A percentile compares a stretch with the other conserved stretches of the same genome.
Conservation (phyloP, 1,139 yeast species). For the Candida anutae region DNA sequence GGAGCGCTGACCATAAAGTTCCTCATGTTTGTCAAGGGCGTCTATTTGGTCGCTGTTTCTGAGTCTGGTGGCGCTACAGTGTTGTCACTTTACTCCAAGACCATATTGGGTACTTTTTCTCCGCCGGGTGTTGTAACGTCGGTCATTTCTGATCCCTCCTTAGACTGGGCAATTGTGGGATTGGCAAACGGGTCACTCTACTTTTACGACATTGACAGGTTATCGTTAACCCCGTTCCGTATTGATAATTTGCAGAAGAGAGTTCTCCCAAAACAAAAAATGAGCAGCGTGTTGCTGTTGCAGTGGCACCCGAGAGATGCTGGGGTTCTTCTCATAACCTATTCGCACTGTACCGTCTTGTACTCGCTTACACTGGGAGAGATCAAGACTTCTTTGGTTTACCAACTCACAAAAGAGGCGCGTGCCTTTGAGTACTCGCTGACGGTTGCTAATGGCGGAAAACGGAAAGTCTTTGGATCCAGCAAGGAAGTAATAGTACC, state of each 20-base stretch:
- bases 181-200: conserved; percentile 65
- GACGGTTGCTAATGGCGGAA: conserved; percentile 32
- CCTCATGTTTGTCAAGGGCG: conserved; percentile 67
- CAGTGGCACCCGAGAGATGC: conserved; percentile 88
- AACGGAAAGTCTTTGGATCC: conserved; percentile 35
- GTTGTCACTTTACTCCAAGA: conserved; percentile 59
- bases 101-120: conserved; percentile 45
- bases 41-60: conserved; percentile 68
- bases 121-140: conserved; percentile 64
- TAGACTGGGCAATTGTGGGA: conserved; percentile 85
- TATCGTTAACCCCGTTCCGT: conserved; percentile 54
- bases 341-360: conserved; percentile 59
- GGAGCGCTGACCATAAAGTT: conserved; percentile 45
- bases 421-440: conserved; percentile 28
- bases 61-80: conserved; percentile 47
- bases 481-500: conserved; percentile 41
- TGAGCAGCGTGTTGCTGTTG: conserved; percentile 57
- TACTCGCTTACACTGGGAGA: conserved; percentile 60
- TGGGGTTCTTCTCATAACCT: conserved; percentile 68
- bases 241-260: conserved; percentile 67
- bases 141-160: conserved; percentile 70
- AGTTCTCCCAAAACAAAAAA: conserved; percentile 38
- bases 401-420: conserved; percentile 36
- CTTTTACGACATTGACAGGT: conserved; percentile 82
- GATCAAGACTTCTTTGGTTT: conserved; percentile 48